A percentile compares a stretch with the other conserved stretches of the same genome.
phyloP scores from a whole-genome alignment of 2,329 filamentous ascomycete genomes.

The Dactylonectria estremocensis region DNA sequence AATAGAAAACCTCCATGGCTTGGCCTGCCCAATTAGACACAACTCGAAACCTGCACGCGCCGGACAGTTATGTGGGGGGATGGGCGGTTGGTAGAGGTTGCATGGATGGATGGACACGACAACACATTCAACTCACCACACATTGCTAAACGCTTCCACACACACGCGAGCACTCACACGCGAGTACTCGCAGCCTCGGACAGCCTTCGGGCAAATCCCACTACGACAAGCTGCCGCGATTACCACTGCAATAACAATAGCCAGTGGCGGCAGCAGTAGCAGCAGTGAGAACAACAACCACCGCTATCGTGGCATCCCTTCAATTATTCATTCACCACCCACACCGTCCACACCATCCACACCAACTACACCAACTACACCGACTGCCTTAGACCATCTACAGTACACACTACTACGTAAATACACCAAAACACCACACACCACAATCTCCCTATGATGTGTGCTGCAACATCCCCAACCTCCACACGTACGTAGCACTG shows the following conservation, averaged over 20 bases:
- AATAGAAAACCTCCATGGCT: too few species aligned
- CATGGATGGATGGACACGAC: not conserved
- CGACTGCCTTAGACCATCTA: too few species aligned
- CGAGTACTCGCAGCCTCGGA: conserved; percentile 3
- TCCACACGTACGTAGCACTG: not conserved
- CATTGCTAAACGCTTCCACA: not conserved
- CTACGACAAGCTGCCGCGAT: not conserved
- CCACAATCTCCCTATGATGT: too few species aligned
- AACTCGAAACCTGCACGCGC: not conserved
- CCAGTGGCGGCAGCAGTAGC: too few species aligned
- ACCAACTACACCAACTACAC: not conserved
- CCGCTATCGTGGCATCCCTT: conserved; percentile 11
- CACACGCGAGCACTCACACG: conserved; percentile 6
- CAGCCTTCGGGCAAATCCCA: conserved; percentile 19
- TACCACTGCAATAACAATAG: too few species aligned
- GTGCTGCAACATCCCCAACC: not conserved
- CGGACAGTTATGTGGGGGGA: conserved; percentile 4
- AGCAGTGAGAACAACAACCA: not conserved
- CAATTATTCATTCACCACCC: conserved; percentile 13
- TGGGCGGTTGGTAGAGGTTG: not conserved
- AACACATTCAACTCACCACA: not conserved
- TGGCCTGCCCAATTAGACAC: not conserved
- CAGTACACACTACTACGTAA: too few species aligned
- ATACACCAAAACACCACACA: too few species aligned
- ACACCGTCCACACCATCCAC: not conserved